phyloP scores from a whole-genome alignment of 768 basidiomycete genomes.

The Psilocybe sp. region DNA sequence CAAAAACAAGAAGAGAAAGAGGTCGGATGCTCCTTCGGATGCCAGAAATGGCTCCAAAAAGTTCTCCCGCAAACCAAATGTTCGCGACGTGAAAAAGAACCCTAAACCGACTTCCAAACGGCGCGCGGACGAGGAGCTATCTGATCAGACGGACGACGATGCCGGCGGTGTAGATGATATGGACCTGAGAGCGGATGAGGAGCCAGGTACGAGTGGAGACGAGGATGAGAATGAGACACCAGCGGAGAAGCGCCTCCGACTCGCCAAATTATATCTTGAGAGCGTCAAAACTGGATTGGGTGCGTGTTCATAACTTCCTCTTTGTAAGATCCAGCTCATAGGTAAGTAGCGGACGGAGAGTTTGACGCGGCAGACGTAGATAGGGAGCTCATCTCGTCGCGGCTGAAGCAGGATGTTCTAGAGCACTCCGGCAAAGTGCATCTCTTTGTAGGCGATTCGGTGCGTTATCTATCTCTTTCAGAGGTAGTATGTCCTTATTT shows the following conservation, averaged over 20 bases:
- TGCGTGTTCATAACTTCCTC: constrained; percentile 28
- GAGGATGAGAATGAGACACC: constrained; percentile 90
- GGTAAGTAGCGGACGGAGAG: constrained; percentile 71
- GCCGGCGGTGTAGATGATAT: constrained; percentile 64
- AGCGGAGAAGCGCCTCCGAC: constrained; percentile 85
- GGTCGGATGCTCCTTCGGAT: constrained; percentile 29
- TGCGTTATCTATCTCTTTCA: constrained; percentile 29
- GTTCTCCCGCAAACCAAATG: constrained; percentile 20
- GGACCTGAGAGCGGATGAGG: constrained; percentile 57
- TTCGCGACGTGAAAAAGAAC: constrained; percentile 18
- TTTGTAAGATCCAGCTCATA: not conserved
- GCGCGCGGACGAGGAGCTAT: constrained; percentile 63
- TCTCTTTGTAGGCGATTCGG: constrained; percentile 72
- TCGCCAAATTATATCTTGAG: constrained; percentile 89
- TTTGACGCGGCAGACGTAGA: constrained; percentile 97
- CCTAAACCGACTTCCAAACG: constrained; percentile 13
- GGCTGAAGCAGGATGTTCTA: constrained; percentile 89
- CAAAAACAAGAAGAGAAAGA: constrained; percentile 64
- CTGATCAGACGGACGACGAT: constrained; percentile 57
- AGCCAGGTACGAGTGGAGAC: constrained; percentile 63
- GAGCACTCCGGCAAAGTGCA: constrained; percentile 88
- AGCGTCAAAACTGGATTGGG: constrained; percentile 76
- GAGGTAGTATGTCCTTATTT: not conserved
- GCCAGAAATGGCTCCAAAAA: constrained; percentile 20
- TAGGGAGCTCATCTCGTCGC: constrained; percentile 84